phyloP scores from a whole-genome alignment of 768 basidiomycete genomes.

The Lactarius hatsudake region DNA sequence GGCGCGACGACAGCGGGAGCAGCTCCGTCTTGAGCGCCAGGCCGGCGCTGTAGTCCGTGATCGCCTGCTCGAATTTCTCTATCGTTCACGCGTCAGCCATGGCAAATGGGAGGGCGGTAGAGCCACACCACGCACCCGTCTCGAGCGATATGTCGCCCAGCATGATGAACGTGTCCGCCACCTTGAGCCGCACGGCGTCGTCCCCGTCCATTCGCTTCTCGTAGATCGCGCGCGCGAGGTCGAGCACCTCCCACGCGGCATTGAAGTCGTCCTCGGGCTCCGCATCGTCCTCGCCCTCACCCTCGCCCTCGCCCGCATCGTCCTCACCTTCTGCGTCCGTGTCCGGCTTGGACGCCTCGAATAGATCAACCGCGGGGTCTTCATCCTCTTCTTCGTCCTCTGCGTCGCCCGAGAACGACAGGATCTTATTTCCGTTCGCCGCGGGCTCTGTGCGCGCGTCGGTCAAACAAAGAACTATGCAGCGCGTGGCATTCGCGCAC shows the following conservation, averaged over 20 bases:
- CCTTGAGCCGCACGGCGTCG: conserved; percentile 67
- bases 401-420: conserved; percentile 80
- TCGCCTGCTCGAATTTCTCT: conserved; percentile 98
- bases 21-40: conserved; percentile 69
- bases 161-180: conserved; percentile 87
- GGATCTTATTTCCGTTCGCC: conserved; percentile 50
- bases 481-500: conserved; percentile 30
- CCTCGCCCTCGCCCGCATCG: conserved; percentile 45
- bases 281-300: conserved; percentile 59
- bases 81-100: no score
- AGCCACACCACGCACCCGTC: conserved; percentile 64
- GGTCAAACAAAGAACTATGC: conserved; percentile 23
- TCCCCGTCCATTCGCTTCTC: conserved; percentile 60
- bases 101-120: no score
- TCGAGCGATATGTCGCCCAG: conserved; percentile 97
- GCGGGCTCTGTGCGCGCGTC: conserved; percentile 29
- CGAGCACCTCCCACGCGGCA: conserved; percentile 96
- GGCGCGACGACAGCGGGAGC: conserved; percentile 84
- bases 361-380: conserved; percentile 60
- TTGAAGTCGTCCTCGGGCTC: conserved; percentile 98
- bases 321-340: conserved; percentile 49
- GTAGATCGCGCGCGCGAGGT: conserved; percentile 86
- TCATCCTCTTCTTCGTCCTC: conserved; percentile 59
- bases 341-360: conserved; percentile 50
- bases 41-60: conserved; percentile 79